Evolutionary conservation across 805 yeast species (phyloP), one percentile per base, ranked within the genome.

Genomic region (Starmera caribaea): DNA sequence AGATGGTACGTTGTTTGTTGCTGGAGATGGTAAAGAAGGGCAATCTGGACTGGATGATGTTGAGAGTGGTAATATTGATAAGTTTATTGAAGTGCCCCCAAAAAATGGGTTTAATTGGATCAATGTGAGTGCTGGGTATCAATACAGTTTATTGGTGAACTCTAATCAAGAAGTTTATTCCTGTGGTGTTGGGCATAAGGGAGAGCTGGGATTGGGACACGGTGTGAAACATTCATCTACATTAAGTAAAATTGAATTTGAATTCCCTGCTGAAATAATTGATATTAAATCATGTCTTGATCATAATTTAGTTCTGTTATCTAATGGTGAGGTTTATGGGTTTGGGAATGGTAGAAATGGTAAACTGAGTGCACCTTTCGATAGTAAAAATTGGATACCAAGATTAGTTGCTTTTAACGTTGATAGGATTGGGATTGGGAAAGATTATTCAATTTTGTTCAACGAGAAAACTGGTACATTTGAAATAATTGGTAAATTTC

Each of bases 121-220:
- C 21, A 63, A 68, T 39, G 68, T 75, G 1, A 65, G 77, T 3
- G 80, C 90, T 33, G 95, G 96, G 1, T 90, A 95, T 94, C 90
- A 80, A 44, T 84, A 66, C 49, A 68, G 82, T 0, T 58, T 82
- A 0, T 57, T 82, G 4, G 68, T 80, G 0, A 62, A 67, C 34
- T 40, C 32, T 0, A 37, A 54, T 0, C 62, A 68, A 38, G 58
- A 58, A 5, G 50, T 87, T 0, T 76, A 58, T 50, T 60, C 67
- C 0, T 62, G 76, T 45, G 96, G 96, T 0, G 30, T 43, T 5
- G 96, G 95, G 0, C 56, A 61, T 0, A 75, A 75, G 41, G 95
- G 96, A 0, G 95, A 86, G 52, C 61, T 87, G 29, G 96, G 95
- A 0, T 44, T 61, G 9, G 79, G 74, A 0, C 43, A 45, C 1